These are phyloP conservation scores for Cutaneotrichosporon mucoides DNA, from an alignment of 1,284 basidiomycete genomes.

Conservation along the genomic window DNA sequence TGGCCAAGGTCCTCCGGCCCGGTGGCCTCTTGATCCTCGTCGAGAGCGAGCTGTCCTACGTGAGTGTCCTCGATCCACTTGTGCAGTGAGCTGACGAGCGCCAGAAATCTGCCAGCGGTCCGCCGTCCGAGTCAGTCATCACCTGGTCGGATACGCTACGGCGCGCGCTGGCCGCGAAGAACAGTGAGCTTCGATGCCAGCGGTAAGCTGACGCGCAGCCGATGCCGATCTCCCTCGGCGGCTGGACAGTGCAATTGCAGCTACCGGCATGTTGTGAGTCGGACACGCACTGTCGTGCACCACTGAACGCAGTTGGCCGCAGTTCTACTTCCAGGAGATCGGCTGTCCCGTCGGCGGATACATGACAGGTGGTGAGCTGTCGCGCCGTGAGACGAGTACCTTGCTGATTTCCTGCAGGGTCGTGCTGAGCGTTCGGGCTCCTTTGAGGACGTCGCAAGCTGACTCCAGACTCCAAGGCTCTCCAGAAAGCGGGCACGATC, in stretches of 20 bases:
- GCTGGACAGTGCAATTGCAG: conserved; percentile 19
- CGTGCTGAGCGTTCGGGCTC: no score
- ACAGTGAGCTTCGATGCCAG: conserved; percentile 17
- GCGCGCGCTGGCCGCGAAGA: conserved; percentile 21
- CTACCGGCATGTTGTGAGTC: conserved; percentile 36
- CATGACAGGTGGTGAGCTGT: conserved; percentile 30
- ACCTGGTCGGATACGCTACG: conserved; percentile 29
- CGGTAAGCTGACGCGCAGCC: conserved; percentile 18
- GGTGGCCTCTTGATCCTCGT: conserved; percentile 42
- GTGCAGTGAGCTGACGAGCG: no score
- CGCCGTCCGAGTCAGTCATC: conserved; percentile 1
- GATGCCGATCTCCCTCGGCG: conserved; percentile 23
- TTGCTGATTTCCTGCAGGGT: no score
- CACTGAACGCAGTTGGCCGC: conserved; percentile 19
- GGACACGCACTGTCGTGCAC: neutral
- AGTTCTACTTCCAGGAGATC: conserved; percentile 36
- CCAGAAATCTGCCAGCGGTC: conserved; percentile 13
- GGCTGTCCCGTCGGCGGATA: conserved; percentile 34
- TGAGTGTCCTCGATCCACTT: conserved; percentile 15
- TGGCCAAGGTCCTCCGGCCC: conserved; percentile 33
- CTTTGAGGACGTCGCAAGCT: no score
- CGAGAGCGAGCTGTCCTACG: conserved; percentile 37
- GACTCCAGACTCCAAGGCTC: conserved; percentile 4
- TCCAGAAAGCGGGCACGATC: conserved; percentile 6
- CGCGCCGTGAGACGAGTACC: no score